These are phyloP conservation scores for Groenewaldozyma tartarivorans DNA, from an alignment of 805 yeast genomes.

Conservation along the genomic window DNA sequence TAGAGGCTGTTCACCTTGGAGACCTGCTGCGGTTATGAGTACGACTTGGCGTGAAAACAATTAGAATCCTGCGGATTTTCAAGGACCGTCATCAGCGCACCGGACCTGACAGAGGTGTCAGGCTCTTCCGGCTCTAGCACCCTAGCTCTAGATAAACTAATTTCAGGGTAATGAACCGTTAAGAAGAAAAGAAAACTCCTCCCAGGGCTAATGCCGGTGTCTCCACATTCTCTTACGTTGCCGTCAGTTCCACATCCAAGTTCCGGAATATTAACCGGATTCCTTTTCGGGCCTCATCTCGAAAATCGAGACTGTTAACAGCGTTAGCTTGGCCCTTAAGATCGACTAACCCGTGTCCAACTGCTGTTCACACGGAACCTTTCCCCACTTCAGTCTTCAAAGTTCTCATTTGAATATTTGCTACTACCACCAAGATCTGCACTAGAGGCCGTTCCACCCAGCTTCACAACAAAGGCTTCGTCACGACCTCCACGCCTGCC, in stretches of 20 bases:
- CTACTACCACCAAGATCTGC: conserved; percentile 37
- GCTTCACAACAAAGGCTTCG: conserved; percentile 34
- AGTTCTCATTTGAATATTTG: conserved; percentile 35
- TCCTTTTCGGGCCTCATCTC: conserved; percentile 34
- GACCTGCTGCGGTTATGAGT: conserved; percentile 39
- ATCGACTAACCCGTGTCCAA: conserved; percentile 36
- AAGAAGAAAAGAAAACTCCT: conserved; percentile 36
- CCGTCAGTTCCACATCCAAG: conserved; percentile 37
- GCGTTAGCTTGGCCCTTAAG: conserved; percentile 35
- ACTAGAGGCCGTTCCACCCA: conserved; percentile 35
- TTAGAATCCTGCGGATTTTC: conserved; percentile 34
- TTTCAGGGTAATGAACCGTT: conserved; percentile 35
- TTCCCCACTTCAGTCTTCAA: conserved; percentile 36
- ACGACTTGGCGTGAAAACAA: conserved; percentile 35
- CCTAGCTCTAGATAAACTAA: conserved; percentile 35
- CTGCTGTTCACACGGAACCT: conserved; percentile 36
- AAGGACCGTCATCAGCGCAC: conserved; percentile 35
- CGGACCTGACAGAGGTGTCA: conserved; percentile 31
- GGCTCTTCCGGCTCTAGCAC: conserved; percentile 34
- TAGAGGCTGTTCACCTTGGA: conserved; percentile 39
- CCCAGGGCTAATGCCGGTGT: conserved; percentile 36
- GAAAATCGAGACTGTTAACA: conserved; percentile 30
- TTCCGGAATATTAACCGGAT: conserved; percentile 37
- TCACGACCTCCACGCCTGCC: conserved; percentile 37
- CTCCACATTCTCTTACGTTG: conserved; percentile 35